phyloP scores from a whole-genome alignment of 148 eudicot species.

The Drosera capensis region DNA sequence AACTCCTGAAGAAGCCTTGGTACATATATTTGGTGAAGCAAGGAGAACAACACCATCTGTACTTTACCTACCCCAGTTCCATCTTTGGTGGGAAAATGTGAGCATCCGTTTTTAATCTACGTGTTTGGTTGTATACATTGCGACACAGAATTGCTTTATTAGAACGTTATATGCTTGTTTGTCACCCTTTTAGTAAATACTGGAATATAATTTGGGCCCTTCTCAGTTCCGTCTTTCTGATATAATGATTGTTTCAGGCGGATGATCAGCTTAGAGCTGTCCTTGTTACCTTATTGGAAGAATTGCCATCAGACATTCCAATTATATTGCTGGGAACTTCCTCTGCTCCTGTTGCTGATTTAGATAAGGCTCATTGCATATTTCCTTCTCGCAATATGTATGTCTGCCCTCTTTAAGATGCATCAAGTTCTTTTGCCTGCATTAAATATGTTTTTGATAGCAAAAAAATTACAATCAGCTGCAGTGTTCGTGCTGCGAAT shows the following conservation, averaged over 20 bases:
- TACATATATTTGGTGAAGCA: constrained; percentile 92
- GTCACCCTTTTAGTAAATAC: too few relatives aligned
- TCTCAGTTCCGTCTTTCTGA: constrained; percentile 1
- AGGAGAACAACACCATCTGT: constrained; percentile 93
- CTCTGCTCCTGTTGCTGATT: constrained; percentile 33
- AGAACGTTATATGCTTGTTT: too few relatives aligned
- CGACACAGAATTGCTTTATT: neutral
- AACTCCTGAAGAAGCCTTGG: constrained; percentile 97
- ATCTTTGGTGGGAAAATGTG: constrained; percentile 98
- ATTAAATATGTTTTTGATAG: too few relatives aligned
- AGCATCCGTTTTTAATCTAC: constrained; percentile 15
- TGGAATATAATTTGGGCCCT: too few relatives aligned
- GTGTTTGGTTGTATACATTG: neutral
- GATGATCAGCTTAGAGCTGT: constrained; percentile 94
- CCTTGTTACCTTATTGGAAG: constrained; percentile 65
- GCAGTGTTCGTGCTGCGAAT: too few relatives aligned
- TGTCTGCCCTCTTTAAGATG: constrained; percentile 12
- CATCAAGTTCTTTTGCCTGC: neutral
- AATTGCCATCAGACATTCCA: constrained; percentile 87
- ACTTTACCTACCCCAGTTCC: constrained; percentile 76
- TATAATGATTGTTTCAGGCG: constrained; percentile 34
- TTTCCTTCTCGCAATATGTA: constrained; percentile 61
- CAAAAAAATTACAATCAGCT: too few relatives aligned
- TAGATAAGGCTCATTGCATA: constrained; percentile 27
- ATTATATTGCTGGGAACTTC: constrained; percentile 73